Evolutionary conservation across 164 flowering plant species (phyloP), one percentile per base, ranked within the genome.

Genomic region (Chloranthus sessilifolius): DNA sequence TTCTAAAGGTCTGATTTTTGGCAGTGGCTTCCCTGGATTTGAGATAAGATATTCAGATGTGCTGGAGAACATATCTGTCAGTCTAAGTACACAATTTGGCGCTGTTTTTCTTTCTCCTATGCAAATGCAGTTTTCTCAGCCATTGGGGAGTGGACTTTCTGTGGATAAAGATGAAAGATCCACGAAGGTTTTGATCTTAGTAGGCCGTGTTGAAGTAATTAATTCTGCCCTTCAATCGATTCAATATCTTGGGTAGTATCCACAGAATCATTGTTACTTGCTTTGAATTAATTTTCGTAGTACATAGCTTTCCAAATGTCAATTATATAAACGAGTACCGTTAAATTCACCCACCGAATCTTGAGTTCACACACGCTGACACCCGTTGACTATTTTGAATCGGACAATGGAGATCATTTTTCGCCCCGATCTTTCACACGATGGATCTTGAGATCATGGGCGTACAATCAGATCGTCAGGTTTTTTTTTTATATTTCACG

Each of bases 1-100:
- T n/a, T n/a, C n/a, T n/a, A n/a, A n/a, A n/a, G 37, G 9, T 49
- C 23, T 45, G 34, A 12, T 50, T 21, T 45, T 28, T 70, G 55
- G 72, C 86, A 91, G 98, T 38, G 96, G 96, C 36, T 91, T 79
- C 56, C 34, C 67, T 47, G 96, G 96, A 43, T 69, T 91, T 60
- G 76, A 67, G 71, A 64, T 91, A 40, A 58, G 57, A 43, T 91
- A 83, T 54, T 83, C 98, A 7, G 91, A 88, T 65, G 35, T 43
- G 38, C 24, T 25, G 43, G 98, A 91, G 70, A 88, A 81, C 47
- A 85, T 91, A 7, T 75, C 85, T 37, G 82, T 91, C 16, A 69
- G 48, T 41, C 68, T 91, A 21, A 70, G 71, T 51, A 74, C 98
- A 55, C 37, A 56, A 33, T 75, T 44, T 53, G 98, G 98, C 26